These are phyloP conservation scores for Ganoderma leucocontextum DNA, from an alignment of 1,284 basidiomycete species.

Conservation along the genomic window DNA sequence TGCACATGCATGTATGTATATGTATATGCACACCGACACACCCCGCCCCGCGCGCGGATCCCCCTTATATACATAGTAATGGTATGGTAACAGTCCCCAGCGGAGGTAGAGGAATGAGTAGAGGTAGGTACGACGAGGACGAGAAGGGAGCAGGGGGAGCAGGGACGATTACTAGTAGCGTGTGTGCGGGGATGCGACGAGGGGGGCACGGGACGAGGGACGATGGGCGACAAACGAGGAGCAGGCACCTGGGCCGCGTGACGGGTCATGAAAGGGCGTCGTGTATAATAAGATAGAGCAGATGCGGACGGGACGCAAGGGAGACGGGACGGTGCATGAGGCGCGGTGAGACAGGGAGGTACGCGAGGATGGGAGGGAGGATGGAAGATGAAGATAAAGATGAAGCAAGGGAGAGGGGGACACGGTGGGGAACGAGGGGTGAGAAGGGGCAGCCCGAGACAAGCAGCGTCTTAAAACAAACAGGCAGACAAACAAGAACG, in stretches of 20 bases:
- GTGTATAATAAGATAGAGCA: constrained; percentile 21
- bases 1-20: background rate
- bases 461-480: constrained; percentile 1
- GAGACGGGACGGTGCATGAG: background rate
- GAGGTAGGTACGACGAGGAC: background rate
- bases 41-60: background rate
- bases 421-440: background rate
- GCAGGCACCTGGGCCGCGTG: background rate
- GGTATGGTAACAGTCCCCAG: background rate
- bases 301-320: background rate
- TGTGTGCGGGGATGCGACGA: background rate
- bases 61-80: background rate
- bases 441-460: background rate
- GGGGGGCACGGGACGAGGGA: background rate
- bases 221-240: background rate
- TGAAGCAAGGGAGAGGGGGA: background rate
- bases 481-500: background rate
- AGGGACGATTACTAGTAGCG: background rate
- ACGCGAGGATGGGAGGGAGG: background rate
- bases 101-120: background rate
- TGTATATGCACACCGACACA: background rate
- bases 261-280: constrained; percentile 11
- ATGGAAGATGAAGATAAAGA: background rate
- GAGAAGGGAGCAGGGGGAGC: no score
- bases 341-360: background rate